phyloP scores from a whole-genome alignment of 768 basidiomycete species.

The Mrakia frigida region DNA sequence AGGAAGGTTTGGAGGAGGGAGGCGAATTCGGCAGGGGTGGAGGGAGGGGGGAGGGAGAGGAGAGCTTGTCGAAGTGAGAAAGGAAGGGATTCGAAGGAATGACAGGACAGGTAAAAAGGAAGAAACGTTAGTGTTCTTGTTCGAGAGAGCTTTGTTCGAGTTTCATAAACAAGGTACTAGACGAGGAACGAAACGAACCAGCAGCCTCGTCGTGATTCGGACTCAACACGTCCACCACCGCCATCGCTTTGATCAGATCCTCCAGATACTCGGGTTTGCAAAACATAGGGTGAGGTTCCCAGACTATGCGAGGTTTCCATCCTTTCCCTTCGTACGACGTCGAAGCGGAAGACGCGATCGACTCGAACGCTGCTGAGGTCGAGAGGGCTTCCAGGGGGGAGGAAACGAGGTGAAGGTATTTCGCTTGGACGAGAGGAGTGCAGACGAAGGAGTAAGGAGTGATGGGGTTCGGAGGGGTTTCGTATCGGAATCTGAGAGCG shows the following conservation, averaged over 20 bases:
- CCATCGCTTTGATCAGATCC: constrained; percentile 2
- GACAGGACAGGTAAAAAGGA: not conserved
- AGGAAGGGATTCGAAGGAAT: not conserved
- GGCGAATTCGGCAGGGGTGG: not conserved
- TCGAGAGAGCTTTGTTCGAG: too few species aligned
- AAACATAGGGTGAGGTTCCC: constrained; percentile 24
- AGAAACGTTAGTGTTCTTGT: too few species aligned
- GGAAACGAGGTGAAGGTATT: constrained; percentile 20
- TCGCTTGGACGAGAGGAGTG: not conserved
- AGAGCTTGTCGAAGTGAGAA: not conserved
- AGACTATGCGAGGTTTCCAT: constrained; percentile 16
- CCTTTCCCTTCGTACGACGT: not conserved
- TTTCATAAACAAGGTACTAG: not conserved
- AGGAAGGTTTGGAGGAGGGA: not conserved
- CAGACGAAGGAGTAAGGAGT: not conserved
- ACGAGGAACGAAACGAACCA: not conserved
- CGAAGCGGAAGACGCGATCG: not conserved
- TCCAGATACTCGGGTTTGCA: constrained; percentile 15
- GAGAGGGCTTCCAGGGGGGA: constrained; percentile 8
- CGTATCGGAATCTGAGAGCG: not conserved
- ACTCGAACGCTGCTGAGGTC: constrained; percentile 2
- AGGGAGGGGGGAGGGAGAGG: constrained; percentile 15
- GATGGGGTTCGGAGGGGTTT: constrained; percentile 9
- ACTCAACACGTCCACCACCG: constrained; percentile 1
- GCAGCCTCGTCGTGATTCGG: constrained; percentile 28